These are phyloP conservation scores for Macrophomina phaseolina DNA, from an alignment of 2,329 filamentous ascomycete genomes.

Conservation along the genomic window DNA sequence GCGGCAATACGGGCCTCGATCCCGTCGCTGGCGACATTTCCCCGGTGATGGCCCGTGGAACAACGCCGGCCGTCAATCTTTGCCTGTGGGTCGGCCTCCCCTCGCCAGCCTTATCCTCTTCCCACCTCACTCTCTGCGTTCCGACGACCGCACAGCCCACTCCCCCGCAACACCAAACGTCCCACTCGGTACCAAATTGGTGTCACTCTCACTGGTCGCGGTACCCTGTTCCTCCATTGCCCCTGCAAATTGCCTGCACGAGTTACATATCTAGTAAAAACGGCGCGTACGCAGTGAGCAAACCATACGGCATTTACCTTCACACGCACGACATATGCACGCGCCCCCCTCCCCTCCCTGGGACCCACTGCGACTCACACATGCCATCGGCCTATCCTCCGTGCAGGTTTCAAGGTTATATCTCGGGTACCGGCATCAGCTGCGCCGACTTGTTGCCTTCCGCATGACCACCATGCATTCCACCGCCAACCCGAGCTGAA, in stretches of 20 bases:
- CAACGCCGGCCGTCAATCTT: conserved; percentile 6
- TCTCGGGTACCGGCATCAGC: not conserved
- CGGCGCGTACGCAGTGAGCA: not conserved
- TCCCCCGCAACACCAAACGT: too few species aligned
- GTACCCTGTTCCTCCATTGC: too few species aligned
- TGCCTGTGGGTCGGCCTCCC: not conserved
- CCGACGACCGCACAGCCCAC: too few species aligned
- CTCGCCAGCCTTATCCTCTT: not conserved
- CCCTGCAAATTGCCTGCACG: not conserved
- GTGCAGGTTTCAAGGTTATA: not conserved
- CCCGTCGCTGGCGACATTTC: not conserved
- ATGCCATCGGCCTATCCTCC: not conserved
- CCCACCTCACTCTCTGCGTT: too few species aligned
- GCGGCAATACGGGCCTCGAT: conserved; percentile 6
- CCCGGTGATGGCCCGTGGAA: conserved; percentile 15
- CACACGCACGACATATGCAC: not conserved
- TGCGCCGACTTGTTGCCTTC: not conserved
- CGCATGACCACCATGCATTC: not conserved
- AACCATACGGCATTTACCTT: not conserved
- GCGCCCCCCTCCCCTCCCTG: not conserved
- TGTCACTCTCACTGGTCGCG: too few species aligned
- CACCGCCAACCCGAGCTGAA: not conserved
- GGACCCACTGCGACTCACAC: not conserved
- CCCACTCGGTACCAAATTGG: too few species aligned
- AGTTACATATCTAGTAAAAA: too few species aligned